Conservation (phyloP, 2,329 filamentous ascomycete species). For the Scolecobasidium constrictum region DNA sequence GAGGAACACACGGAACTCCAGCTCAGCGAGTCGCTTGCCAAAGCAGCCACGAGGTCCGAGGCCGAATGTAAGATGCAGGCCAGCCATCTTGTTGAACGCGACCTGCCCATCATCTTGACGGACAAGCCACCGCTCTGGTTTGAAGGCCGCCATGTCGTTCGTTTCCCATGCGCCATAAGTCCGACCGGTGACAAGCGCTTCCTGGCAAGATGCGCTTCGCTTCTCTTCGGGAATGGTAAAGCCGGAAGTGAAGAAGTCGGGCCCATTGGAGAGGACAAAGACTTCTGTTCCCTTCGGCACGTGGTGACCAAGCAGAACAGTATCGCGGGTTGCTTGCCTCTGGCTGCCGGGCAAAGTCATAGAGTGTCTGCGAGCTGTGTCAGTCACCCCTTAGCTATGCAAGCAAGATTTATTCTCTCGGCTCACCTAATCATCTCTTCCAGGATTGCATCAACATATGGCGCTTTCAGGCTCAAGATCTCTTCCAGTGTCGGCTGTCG, state of each 20-base stretch:
- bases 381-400: no score
- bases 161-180: constrained; percentile 18
- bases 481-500: constrained; percentile 20
- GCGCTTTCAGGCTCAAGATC: constrained; percentile 20
- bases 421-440: constrained; percentile 30
- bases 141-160: constrained; percentile 21
- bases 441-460: constrained; percentile 32
- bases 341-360: constrained; percentile 16
- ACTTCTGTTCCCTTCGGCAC: constrained; percentile 28
- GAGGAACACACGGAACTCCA: constrained; percentile 14
- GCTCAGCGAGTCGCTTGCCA: constrained; percentile 17
- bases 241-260: constrained; percentile 14
- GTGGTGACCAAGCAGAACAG: constrained; percentile 26
- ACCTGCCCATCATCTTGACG: constrained; percentile 15
- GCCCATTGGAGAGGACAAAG: constrained; percentile 17
- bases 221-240: constrained; percentile 18
- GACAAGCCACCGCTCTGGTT: constrained; percentile 31
- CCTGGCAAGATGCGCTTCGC: constrained; percentile 20
- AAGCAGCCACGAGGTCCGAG: constrained; percentile 18
- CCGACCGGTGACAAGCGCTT: constrained; percentile 17
- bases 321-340: constrained; percentile 24
- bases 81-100: constrained; percentile 15
- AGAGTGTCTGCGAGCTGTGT: no score
- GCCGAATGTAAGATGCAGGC: constrained; percentile 18
- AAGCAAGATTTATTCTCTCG: no score